Conservation (phyloP, 495 filamentous ascomycete genomes). For the Corynascus novoguineensis region DNA sequence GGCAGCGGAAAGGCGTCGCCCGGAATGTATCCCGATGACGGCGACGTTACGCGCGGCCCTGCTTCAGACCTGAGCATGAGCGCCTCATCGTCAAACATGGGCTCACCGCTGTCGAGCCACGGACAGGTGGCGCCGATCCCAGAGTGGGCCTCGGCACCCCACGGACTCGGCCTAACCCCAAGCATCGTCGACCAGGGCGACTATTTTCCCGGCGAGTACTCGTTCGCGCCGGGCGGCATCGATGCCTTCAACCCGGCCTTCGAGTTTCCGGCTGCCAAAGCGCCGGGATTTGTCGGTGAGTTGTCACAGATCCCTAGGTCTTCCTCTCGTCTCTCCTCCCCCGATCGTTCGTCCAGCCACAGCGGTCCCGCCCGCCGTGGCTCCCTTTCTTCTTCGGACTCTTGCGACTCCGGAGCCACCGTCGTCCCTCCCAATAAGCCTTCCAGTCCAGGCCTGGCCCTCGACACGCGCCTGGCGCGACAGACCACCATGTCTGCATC, state of each 20-base stretch:
- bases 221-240: conserved; percentile 40
- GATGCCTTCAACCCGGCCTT: conserved; percentile 50
- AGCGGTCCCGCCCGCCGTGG: conserved; percentile 9
- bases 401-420: conserved; percentile 33
- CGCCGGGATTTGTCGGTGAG: conserved; percentile 71
- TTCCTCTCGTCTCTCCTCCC: conserved; percentile 23
- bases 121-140: conserved; percentile 52
- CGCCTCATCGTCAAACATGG: conserved; percentile 72
- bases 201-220: conserved; percentile 54
- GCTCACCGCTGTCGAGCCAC: conserved; percentile 69
- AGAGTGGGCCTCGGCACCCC: conserved; percentile 54
- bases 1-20: conserved; percentile 36
- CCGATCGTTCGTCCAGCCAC: conserved; percentile 10
- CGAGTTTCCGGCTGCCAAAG: conserved; percentile 53
- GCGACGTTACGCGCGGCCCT: conserved; percentile 41
- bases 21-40: conserved; percentile 40
- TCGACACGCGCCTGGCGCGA: conserved; percentile 32
- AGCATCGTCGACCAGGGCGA: conserved; percentile 59
- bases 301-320: conserved; percentile 41
- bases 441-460: conserved; percentile 20
- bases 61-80: conserved; percentile 66
- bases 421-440: conserved; percentile 19
- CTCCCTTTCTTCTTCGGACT: conserved; percentile 27
- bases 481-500: conserved; percentile 28
- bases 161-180: conserved; percentile 60